Evolutionary conservation across 2,329 filamentous ascomycete species (phyloP), one percentile per base, ranked within the genome.

Genomic region (Penicillium rolfsii): DNA sequence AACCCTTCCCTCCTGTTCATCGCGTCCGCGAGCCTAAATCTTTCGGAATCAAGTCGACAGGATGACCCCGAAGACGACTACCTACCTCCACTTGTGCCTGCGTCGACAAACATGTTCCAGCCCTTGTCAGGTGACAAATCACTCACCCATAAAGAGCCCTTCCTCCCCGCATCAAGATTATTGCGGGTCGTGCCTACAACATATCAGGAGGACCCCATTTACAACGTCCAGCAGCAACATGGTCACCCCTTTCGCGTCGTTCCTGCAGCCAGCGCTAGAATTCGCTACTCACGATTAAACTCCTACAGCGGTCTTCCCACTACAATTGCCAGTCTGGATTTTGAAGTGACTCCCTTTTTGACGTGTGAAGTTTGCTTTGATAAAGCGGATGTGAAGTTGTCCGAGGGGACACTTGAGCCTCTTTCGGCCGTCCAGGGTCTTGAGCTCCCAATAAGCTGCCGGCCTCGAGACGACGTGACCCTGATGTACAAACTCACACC

Each of bases 21-120:
- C 35, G 79, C 81, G 26, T 80, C 77, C 22, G 77, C 78, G 22
- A 80, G 75, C 53, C 70, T 83, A 35, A 81, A 78, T 59, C 79
- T 81, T 2, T 70, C 78, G 1, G 77, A 80, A 53, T 71, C 65
- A 35, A 67, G 73, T n/a, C 72, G 74, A 54, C 70, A 71, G 58
- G 72, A 74, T 30, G 66, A 73, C 22, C 65, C 71, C 5, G 77
- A 82, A 36, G 80, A 84, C 63, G 80, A 83, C 52, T 85, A 85
- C 65, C 77, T 87, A 6, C 80, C 82, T 16, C 81, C 82, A 52
- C 77, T 81, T 49, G 76, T 84, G n/a, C 83, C 84, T 5, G 78
- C 83, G n/a, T 83, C 85, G 0, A 74, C 81, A 9, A 88, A 87
- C 62, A 77, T 88, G 16, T 76, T 88, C 9, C 82, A 86, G 64